Percentiles rank a stretch among this genome's conserved stretches.
Conservation (phyloP, 1,284 basidiomycete species). For the Tilletia walkeri region DNA sequence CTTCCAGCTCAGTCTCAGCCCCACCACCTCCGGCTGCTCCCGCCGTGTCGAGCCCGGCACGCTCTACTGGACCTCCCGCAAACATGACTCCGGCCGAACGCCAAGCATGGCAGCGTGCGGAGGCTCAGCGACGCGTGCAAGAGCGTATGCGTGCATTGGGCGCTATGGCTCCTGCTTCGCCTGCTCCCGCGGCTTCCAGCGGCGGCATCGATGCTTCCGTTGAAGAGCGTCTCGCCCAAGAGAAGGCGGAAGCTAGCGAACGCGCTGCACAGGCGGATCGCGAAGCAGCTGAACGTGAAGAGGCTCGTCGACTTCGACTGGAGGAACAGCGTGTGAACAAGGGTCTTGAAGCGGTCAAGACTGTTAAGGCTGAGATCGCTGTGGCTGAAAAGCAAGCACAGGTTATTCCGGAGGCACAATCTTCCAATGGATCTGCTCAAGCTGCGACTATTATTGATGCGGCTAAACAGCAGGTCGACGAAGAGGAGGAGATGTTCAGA, state of each 20-base stretch:
- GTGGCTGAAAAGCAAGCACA: constrained; percentile 32
- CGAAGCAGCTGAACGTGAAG: constrained; percentile 52
- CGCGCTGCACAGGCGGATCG: constrained; percentile 49
- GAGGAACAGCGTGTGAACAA: constrained; percentile 45
- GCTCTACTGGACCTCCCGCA: constrained; percentile 63
- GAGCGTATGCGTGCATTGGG: constrained; percentile 86
- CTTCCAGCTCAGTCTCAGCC: constrained; percentile 46
- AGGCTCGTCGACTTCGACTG: constrained; percentile 46
- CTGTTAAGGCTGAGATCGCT: constrained; percentile 42
- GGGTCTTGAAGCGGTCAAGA: constrained; percentile 35
- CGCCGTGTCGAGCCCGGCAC: constrained; percentile 59
- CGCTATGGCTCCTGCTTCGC: constrained; percentile 59
- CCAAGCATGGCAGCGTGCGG: constrained; percentile 72
- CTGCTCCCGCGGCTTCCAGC: constrained; percentile 42
- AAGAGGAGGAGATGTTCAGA: constrained; percentile 47
- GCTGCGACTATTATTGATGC: constrained; percentile 37
- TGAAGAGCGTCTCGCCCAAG: constrained; percentile 47
- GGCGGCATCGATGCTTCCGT: constrained; percentile 43
- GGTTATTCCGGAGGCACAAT: constrained; percentile 25
- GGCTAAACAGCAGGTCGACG: constrained; percentile 30
- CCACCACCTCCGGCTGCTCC: constrained; percentile 24
- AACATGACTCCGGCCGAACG: constrained; percentile 84
- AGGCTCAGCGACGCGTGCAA: constrained; percentile 80
- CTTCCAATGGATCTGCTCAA: neutral
- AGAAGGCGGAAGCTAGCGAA: constrained; percentile 49